Evolutionary conservation across 129 eudicot genomes (phyloP).

Genomic region (Flaveria ramosissima): DNA sequence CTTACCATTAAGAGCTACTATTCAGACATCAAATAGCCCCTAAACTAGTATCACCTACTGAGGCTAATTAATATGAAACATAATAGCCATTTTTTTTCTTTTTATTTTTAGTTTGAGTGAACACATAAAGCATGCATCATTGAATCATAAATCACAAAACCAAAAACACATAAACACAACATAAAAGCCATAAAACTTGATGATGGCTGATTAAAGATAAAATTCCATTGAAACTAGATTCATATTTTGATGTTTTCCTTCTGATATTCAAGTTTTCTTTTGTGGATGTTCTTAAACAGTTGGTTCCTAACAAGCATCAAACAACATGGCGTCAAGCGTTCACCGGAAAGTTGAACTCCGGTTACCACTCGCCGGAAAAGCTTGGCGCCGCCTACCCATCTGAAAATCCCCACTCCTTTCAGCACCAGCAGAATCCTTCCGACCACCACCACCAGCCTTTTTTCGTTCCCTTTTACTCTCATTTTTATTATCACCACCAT

Average conservation of each 20-base stretch:
- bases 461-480: constrained; percentile 30
- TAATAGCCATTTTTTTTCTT: too few species aligned
- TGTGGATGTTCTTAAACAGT: not conserved
- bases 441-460: constrained; percentile 31
- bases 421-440: constrained; percentile 35
- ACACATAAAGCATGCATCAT: not conserved
- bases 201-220: not conserved
- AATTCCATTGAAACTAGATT: constrained; percentile 25
- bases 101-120: too few species aligned
- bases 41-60: too few species aligned
- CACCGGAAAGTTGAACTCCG: constrained; percentile 86
- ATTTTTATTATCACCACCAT: constrained; percentile 14
- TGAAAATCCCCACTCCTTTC: constrained; percentile 54
- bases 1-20: too few species aligned
- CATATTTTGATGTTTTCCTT: constrained; percentile 1
- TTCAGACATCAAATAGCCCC: too few species aligned
- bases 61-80: too few species aligned
- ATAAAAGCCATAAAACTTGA: not conserved
- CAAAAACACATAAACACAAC: not conserved
- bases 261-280: constrained; percentile 29
- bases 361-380: constrained; percentile 92
- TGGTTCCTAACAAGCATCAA: constrained; percentile 22
- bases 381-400: constrained; percentile 81
- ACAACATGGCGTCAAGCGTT: constrained; percentile 20
- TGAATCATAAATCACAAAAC: constrained; percentile 6